Conservation (phyloP, 2,329 filamentous ascomycete species). For the Penicillium sp. region DNA sequence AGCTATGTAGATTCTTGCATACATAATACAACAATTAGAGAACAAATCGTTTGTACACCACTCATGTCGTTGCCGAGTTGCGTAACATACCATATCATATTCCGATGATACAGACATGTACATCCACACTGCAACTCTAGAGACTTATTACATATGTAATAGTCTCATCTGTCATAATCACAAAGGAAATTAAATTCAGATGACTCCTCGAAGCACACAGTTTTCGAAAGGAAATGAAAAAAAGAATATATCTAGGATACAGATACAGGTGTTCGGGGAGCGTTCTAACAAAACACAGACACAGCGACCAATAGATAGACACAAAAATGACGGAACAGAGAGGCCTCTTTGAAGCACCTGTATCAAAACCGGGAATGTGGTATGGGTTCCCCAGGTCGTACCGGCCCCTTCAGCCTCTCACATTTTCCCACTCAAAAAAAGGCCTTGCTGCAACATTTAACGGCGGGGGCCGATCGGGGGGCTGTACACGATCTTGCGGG, state of each 20-base stretch:
- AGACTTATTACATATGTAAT: background rate
- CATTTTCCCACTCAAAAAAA: constrained; percentile 24
- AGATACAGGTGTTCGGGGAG: constrained; percentile 35
- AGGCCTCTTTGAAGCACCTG: constrained; percentile 18
- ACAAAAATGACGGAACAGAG: constrained; percentile 23
- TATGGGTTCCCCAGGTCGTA: constrained; percentile 22
- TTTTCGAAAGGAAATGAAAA: constrained; percentile 32
- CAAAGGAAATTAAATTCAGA: constrained; percentile 35
- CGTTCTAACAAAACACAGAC: constrained; percentile 33
- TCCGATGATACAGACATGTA: background rate
- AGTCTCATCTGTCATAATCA: constrained; percentile 15
- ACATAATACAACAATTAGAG: background rate
- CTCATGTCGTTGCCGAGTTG: background rate
- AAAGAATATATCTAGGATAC: constrained; percentile 36
- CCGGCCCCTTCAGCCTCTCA: constrained; percentile 21
- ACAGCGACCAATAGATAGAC: constrained; percentile 24
- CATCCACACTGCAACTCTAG: background rate
- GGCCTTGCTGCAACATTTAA: constrained; percentile 24
- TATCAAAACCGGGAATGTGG: constrained; percentile 19
- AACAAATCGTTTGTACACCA: background rate
- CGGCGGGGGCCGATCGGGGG: constrained; percentile 49
- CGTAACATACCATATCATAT: background rate
- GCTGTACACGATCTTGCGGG: constrained; percentile 82
- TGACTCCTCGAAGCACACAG: constrained; percentile 32
- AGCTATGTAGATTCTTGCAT: background rate